phyloP scores from a whole-genome alignment of 257 asterid species.

The Nicotiana sylvestris region DNA sequence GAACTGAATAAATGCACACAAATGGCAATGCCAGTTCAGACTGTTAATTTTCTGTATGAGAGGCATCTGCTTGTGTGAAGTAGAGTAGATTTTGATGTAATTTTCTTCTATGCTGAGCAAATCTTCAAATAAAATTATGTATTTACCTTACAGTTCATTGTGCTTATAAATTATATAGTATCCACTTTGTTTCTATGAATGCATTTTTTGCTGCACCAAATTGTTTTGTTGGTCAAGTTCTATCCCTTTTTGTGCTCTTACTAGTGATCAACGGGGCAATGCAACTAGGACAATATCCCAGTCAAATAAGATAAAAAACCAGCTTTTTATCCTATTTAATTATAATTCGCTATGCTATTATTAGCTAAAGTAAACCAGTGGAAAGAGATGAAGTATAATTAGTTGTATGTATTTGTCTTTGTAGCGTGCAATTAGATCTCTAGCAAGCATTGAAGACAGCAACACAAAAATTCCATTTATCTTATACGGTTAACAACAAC shows the following conservation, averaged over 20 bases:
- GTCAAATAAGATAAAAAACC: no score
- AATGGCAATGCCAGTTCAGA: background rate
- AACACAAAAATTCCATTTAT: background rate
- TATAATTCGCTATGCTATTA: no score
- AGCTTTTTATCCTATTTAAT: no score
- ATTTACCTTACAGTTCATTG: slow-evolving; percentile 9
- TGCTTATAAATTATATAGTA: slow-evolving; percentile 3
- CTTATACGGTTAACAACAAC: background rate
- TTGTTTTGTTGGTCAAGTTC: background rate
- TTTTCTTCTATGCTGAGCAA: slow-evolving; percentile 16
- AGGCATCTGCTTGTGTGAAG: slow-evolving; percentile 34
- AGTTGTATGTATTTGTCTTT: no score
- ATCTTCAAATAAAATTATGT: slow-evolving; percentile 24
- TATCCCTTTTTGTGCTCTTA: background rate
- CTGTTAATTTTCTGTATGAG: slow-evolving; percentile 26
- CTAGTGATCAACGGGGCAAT: background rate
- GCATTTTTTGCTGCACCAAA: background rate
- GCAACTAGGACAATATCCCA: background rate
- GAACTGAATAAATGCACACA: slow-evolving; percentile 46
- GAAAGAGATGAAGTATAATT: no score
- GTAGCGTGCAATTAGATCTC: no score
- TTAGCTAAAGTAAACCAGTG: no score
- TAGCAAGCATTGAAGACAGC: no score
- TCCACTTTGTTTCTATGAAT: background rate
- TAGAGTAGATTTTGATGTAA: slow-evolving; percentile 44